Evolutionary conservation across 163 green algal species (phyloP).

Genomic region (Coccomyxa subellipsoidea): DNA sequence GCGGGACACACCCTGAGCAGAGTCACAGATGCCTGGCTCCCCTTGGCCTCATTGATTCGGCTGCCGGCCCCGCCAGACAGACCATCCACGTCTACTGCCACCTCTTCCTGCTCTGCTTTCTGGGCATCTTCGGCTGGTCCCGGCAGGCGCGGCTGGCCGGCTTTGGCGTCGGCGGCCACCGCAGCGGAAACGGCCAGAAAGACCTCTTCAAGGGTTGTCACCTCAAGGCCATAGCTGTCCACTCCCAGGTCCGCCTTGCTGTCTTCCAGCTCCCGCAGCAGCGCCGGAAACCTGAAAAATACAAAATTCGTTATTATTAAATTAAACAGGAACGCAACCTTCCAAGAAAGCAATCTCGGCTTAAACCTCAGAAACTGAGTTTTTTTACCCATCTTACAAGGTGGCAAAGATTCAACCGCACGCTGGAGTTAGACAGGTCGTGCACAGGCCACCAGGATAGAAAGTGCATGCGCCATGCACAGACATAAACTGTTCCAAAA

Average conservation of each 20-base stretch:
- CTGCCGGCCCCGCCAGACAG: not conserved
- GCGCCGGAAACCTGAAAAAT: slow-evolving; percentile 26
- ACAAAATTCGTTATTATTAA: no score
- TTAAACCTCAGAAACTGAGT: no score
- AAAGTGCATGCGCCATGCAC: no score
- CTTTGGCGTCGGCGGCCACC: not conserved
- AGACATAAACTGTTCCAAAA: no score
- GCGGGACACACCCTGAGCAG: not conserved
- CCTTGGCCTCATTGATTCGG: not conserved
- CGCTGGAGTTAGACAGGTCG: no score
- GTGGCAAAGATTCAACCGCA: no score
- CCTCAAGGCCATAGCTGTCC: slow-evolving; percentile 55
- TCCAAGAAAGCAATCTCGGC: no score
- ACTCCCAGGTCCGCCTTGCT: slow-evolving; percentile 36
- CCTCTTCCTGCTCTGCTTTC: not conserved
- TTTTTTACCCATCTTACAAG: no score
- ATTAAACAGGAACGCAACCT: no score
- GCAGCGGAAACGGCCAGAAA: slow-evolving; percentile 29
- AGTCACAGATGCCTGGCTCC: not conserved
- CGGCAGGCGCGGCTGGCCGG: not conserved
- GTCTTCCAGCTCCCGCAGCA: slow-evolving; percentile 54
- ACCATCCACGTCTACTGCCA: not conserved
- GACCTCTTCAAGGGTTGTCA: slow-evolving; percentile 78
- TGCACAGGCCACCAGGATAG: no score
- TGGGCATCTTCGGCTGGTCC: not conserved